Conservation (phyloP, 768 basidiomycete species). For the Mrakia gelida region DNA sequence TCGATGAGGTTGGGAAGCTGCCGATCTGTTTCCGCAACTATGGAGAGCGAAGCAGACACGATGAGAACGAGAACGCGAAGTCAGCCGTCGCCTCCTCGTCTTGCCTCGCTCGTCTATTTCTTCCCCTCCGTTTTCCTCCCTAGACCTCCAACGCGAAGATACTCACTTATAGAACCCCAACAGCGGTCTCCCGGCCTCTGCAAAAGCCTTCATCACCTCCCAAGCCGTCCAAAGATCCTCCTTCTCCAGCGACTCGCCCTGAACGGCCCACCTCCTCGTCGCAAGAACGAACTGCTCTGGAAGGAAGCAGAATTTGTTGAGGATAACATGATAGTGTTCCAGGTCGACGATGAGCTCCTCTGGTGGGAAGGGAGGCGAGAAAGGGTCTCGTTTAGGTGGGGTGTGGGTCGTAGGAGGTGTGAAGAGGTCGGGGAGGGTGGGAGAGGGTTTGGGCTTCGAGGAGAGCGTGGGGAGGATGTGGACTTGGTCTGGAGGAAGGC, state of each 20-base stretch:
- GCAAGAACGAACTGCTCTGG: slow-evolving; percentile 30
- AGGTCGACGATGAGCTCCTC: slow-evolving; percentile 17
- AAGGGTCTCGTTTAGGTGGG: slow-evolving; percentile 3
- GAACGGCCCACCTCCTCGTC: slow-evolving; percentile 18
- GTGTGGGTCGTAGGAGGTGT: not conserved
- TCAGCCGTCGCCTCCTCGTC: slow-evolving; percentile 1
- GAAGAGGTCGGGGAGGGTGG: slow-evolving; percentile 16
- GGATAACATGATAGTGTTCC: slow-evolving; percentile 4
- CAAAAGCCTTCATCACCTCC: slow-evolving; percentile 2
- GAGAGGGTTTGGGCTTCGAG: slow-evolving; percentile 24
- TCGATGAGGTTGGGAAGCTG: slow-evolving; percentile 25
- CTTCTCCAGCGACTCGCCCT: slow-evolving; percentile 16
- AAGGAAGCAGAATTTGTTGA: slow-evolving; percentile 31
- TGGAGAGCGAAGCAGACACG: not conserved
- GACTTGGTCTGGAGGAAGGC: not conserved
- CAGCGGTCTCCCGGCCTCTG: not conserved
- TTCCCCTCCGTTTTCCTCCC: no score
- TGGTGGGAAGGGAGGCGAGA: slow-evolving; percentile 20
- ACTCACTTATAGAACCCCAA: slow-evolving; percentile 28
- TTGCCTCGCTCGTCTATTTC: not conserved
- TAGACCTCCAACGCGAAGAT: no score
- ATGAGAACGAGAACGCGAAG: not conserved
- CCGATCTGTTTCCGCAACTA: slow-evolving; percentile 18
- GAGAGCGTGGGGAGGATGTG: slow-evolving; percentile 16
- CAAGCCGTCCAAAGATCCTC: slow-evolving; percentile 15